phyloP scores from a whole-genome alignment of 768 basidiomycete species.

The Amanita inopinata region DNA sequence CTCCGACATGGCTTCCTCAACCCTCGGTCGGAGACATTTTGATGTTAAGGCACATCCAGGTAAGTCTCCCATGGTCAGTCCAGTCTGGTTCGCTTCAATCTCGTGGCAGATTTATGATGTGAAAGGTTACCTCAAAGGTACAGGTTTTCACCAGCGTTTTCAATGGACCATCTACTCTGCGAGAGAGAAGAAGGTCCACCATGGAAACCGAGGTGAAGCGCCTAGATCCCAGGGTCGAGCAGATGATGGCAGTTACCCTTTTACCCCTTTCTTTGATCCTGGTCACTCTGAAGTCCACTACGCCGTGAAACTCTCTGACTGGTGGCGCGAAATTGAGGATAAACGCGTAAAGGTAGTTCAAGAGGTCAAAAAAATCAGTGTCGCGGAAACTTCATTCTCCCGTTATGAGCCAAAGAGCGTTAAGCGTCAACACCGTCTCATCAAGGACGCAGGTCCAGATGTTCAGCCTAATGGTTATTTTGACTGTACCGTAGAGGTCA shows the following conservation, averaged over 20 bases:
- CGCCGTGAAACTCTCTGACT: slow-evolving; percentile 34
- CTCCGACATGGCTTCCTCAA: slow-evolving; percentile 41
- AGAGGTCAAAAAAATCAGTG: slow-evolving; percentile 13
- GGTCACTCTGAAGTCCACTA: slow-evolving; percentile 29
- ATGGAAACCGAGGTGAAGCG: slow-evolving; percentile 26
- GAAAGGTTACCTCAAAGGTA: slow-evolving; percentile 22
- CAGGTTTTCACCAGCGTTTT: slow-evolving; percentile 36
- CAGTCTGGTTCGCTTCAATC: background rate
- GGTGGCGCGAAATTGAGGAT: slow-evolving; percentile 35
- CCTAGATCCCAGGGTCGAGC: slow-evolving; percentile 26
- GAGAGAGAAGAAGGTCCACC: slow-evolving; percentile 23
- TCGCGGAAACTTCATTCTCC: slow-evolving; percentile 2
- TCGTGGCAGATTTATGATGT: background rate
- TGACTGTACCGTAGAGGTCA: slow-evolving; percentile 55
- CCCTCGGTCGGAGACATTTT: slow-evolving; percentile 39
- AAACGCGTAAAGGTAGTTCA: slow-evolving; percentile 9
- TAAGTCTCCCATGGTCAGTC: slow-evolving; percentile 13
- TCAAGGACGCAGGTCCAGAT: slow-evolving; percentile 40
- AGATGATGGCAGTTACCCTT: slow-evolving; percentile 28
- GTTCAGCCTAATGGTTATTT: slow-evolving; percentile 41
- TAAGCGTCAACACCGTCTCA: slow-evolving; percentile 33
- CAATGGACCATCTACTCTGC: slow-evolving; percentile 49
- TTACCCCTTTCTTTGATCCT: slow-evolving; percentile 37
- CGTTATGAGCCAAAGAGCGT: slow-evolving; percentile 8
- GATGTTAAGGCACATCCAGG: slow-evolving; percentile 42